Evolutionary conservation across 805 yeast species (phyloP).

Genomic region (Cyberlindnera xylosilytica): DNA sequence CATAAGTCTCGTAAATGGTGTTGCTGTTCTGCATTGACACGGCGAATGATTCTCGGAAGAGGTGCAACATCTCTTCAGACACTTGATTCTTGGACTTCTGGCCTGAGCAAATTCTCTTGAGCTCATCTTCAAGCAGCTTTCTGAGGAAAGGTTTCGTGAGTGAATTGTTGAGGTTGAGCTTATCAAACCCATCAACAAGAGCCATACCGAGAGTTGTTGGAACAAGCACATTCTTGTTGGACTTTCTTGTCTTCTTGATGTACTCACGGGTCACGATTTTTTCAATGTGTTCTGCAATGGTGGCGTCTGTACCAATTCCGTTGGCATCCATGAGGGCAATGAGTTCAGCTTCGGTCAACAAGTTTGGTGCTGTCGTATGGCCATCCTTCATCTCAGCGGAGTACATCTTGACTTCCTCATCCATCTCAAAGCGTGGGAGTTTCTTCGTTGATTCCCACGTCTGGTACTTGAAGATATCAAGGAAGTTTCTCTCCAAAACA

Average conservation of each 20-base stretch:
- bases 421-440: conserved; percentile 59
- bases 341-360: conserved; percentile 87
- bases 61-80: conserved; percentile 46
- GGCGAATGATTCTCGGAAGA: conserved; percentile 62
- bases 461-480: conserved; percentile 76
- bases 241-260: conserved; percentile 42
- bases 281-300: conserved; percentile 96
- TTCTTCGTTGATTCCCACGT: conserved; percentile 68
- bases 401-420: conserved; percentile 54
- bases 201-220: conserved; percentile 88
- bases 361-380: conserved; percentile 74
- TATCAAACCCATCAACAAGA: conserved; percentile 82
- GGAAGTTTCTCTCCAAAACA: conserved; percentile 70
- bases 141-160: conserved; percentile 88
- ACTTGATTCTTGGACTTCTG: conserved; percentile 49
- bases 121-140: conserved; percentile 64
- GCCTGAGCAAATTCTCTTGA: conserved; percentile 71
- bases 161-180: conserved; percentile 68
- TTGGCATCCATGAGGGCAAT: conserved; percentile 93
- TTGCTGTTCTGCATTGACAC: conserved; percentile 41
- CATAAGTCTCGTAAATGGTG: conserved; percentile 35
- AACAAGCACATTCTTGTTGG: conserved; percentile 43
- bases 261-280: conserved; percentile 71
- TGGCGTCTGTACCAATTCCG: conserved; percentile 98
- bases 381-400: conserved; percentile 67